Evolutionary conservation across 768 basidiomycete genomes (phyloP), one percentile per base, ranked within the genome.

Genomic region (Hydnomerulius pinastri): DNA sequence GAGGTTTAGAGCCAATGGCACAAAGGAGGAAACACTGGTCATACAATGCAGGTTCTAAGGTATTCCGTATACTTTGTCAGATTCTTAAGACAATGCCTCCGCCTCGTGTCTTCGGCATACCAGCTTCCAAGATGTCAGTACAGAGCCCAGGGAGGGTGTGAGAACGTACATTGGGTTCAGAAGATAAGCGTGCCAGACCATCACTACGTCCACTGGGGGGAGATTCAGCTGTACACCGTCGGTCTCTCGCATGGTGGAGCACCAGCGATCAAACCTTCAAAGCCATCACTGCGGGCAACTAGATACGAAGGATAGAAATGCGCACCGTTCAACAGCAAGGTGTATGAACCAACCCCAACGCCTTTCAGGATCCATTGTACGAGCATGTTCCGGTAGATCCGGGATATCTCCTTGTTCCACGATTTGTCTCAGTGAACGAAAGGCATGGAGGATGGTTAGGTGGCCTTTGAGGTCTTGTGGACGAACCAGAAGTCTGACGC

Each of bases 121-220:
- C 63, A 65, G 24, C 62, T 66, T 27, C 4, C 36, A 25, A 30
- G 20, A 27, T 4, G 21, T 46, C 5, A 48, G 18, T 8, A 37
- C 32, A n/a, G 32, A 12, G 2, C 2, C 12, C 5, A 6, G 11
- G 17, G 4, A 24, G 10, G n/a, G 24, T 3, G 15, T 20, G 25
- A 36, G 33, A 9, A 11, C 43, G 2, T 53, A 71, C 73, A 63
- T 57, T 8, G 73, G 73, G 46, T 72, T 73, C 28, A 73, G 67
- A 24, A 70, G 56, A 55, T 75, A 73, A 6, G 72, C 57, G 29
- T 73, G 73, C 67, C 72, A 72, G 4, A 73, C 72, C 72, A 73
- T 71, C 33, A 68, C 54, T 2, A 74, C 73, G 25, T 74, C 73
- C 6, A 74, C 43, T 4, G 72, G 72, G 2, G 73, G 72, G n/a